phyloP scores from a whole-genome alignment of 2,329 filamentous ascomycete genomes.

The Alternaria sp. region DNA sequence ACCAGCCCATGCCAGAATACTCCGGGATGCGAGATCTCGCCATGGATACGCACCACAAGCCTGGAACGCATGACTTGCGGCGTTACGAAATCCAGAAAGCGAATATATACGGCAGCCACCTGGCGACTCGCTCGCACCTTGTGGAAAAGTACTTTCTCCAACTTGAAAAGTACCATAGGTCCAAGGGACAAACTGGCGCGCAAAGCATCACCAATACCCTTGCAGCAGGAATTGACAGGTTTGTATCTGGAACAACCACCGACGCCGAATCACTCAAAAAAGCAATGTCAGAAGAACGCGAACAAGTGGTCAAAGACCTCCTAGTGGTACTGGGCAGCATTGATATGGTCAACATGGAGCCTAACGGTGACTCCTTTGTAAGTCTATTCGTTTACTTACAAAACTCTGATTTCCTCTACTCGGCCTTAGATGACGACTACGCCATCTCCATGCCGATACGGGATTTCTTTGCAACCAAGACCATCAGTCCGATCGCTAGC shows the following conservation, averaged over 20 bases:
- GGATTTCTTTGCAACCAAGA: constrained; percentile 18
- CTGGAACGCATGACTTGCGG: constrained; percentile 51
- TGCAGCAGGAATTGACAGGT: constrained; percentile 41
- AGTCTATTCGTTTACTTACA: constrained; percentile 45
- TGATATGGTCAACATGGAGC: constrained; percentile 84
- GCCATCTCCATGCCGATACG: constrained; percentile 18
- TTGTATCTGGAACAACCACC: constrained; percentile 29
- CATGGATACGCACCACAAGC: constrained; percentile 32
- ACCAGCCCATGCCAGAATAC: constrained; percentile 50
- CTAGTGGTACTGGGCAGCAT: constrained; percentile 78
- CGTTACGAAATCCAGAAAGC: constrained; percentile 87
- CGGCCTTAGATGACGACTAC: constrained; percentile 10
- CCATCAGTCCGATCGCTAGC: constrained; percentile 29
- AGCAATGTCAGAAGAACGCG: constrained; percentile 77
- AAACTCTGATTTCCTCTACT: constrained; percentile 23
- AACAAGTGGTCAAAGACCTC: constrained; percentile 81
- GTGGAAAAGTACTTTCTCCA: constrained; percentile 87
- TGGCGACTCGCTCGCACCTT: constrained; percentile 82
- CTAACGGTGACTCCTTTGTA: constrained; percentile 71
- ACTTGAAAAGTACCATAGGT: constrained; percentile 67
- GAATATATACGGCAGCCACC: constrained; percentile 83
- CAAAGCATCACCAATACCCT: constrained; percentile 40
- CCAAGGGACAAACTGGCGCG: constrained; percentile 57
- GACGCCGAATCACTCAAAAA: constrained; percentile 62
- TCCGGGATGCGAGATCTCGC: constrained; percentile 40